These are phyloP conservation scores for Spencermartinsiella europaea DNA, from an alignment of 805 yeast genomes.

Conservation along the genomic window DNA sequence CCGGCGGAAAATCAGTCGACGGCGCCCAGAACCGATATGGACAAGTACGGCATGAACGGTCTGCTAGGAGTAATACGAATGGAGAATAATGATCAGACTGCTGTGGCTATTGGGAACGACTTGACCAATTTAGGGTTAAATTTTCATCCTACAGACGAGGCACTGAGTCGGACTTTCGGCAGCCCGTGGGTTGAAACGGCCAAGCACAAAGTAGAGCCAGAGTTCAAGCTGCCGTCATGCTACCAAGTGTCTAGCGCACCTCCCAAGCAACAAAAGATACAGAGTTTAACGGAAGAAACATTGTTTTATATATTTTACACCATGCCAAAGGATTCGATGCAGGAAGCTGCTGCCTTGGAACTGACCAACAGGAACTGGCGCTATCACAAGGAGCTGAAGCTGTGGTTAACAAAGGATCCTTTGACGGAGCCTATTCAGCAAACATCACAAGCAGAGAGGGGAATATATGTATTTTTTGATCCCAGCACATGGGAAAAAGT, in stretches of 20 bases:
- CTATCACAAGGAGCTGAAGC: constrained; percentile 89
- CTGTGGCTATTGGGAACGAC: constrained; percentile 73
- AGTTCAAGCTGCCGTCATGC: constrained; percentile 61
- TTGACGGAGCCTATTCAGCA: constrained; percentile 80
- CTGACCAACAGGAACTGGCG: constrained; percentile 93
- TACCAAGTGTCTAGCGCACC: constrained; percentile 38
- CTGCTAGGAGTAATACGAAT: constrained; percentile 53
- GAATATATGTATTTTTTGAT: constrained; percentile 90
- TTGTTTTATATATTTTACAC: constrained; percentile 89
- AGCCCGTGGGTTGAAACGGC: constrained; percentile 96
- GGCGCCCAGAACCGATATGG: constrained; percentile 38
- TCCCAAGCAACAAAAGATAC: constrained; percentile 41
- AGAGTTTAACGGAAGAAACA: constrained; percentile 78
- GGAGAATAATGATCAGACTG: constrained; percentile 58
- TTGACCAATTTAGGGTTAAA: constrained; percentile 62
- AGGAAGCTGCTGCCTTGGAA: constrained; percentile 90
- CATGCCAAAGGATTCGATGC: constrained; percentile 86
- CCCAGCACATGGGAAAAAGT: constrained; percentile 96
- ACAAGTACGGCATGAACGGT: constrained; percentile 64
- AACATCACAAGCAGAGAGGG: constrained; percentile 82
- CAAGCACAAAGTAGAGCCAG: constrained; percentile 85
- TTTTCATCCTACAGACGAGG: constrained; percentile 39
- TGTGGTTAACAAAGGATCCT: constrained; percentile 95
- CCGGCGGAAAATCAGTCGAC: background rate
- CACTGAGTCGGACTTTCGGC: constrained; percentile 61